phyloP scores from a whole-genome alignment of 768 basidiomycete species.

The Panellus pusillus region DNA sequence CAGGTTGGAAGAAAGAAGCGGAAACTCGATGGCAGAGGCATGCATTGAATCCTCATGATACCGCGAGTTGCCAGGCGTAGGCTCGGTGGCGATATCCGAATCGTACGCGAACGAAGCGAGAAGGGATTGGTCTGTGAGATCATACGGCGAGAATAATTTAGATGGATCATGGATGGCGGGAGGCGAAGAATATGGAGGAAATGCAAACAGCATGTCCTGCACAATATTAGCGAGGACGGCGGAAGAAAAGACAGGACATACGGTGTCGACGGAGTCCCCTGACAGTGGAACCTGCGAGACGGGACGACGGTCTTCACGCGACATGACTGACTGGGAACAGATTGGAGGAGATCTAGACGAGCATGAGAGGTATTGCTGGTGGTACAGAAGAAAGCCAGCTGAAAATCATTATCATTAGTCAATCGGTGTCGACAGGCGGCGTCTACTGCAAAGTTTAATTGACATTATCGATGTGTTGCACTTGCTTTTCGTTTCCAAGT shows the following conservation, averaged over 20 bases:
- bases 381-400: conserved; percentile 5
- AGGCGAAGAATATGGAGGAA: not conserved
- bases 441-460: no score
- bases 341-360: not conserved
- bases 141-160: conserved; percentile 14
- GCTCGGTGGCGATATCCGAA: not conserved
- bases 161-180: conserved; percentile 1
- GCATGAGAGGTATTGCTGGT: not conserved
- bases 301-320: conserved; percentile 23
- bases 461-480: conserved; percentile 7
- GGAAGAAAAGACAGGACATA: not conserved
- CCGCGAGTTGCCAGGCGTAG: no score
- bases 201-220: conserved; percentile 11
- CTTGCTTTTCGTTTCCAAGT: no score
- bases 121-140: conserved; percentile 6
- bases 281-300: conserved; percentile 18
- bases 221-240: not conserved
- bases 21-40: not conserved
- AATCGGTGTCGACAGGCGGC: no score
- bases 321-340: conserved; percentile 8
- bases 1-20: not conserved
- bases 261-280: conserved; percentile 22
- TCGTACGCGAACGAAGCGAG: conserved; percentile 11
- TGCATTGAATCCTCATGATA: not conserved
- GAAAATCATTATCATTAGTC: not conserved